Evolutionary conservation across 768 basidiomycete genomes (phyloP), one percentile per base, ranked within the genome.

Genomic region (Pleurotus djamor): DNA sequence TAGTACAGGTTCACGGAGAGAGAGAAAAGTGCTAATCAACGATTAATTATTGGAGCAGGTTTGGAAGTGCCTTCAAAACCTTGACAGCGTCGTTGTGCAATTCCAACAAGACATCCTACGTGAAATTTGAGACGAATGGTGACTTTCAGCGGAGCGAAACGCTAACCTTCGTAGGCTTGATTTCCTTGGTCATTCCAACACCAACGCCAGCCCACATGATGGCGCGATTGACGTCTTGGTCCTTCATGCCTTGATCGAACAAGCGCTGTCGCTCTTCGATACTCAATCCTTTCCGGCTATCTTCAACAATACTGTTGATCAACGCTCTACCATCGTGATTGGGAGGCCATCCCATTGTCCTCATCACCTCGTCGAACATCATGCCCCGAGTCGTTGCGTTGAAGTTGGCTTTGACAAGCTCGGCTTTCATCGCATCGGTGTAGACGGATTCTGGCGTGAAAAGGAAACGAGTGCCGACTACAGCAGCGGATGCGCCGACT

Each of bases 381-480:
- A 67, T 61, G 2, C 74, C 76, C 48, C 81, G 72, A 14, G 68
- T 67, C 0, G 82, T 79, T 12, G 65, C 63, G 7, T 60, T 64
- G 1, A 72, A 66, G 35, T 60, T 69, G 16, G 78, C 76, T 7
- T 62, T 61, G 3, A 78, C 47, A 34, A 84, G 66, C 0, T 70
- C 70, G 2, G 66, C 65, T 61, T 83, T 84, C 61, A 76, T 73
- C 2, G 65, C 67, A 3, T 64, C 59, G 13, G 66, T 63, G 65
- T 78, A 83, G 1, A 66, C 69, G 48, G 79, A 72, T 64, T 83
- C 81, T 12, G 63, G 65, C 0, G 82, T 79, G 62, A 78, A 72
- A 17, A 79, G 68, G 68, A 83, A 77, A 0, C 80, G 78, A 2
- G 84, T 84, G 4, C 83, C 83, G 4, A 76, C 59, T 8, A 79